These are phyloP conservation scores for Bolboschoenoplectus hybrid DNA, from an alignment of 202 grass and related monocot species.

Conservation along the genomic window DNA sequence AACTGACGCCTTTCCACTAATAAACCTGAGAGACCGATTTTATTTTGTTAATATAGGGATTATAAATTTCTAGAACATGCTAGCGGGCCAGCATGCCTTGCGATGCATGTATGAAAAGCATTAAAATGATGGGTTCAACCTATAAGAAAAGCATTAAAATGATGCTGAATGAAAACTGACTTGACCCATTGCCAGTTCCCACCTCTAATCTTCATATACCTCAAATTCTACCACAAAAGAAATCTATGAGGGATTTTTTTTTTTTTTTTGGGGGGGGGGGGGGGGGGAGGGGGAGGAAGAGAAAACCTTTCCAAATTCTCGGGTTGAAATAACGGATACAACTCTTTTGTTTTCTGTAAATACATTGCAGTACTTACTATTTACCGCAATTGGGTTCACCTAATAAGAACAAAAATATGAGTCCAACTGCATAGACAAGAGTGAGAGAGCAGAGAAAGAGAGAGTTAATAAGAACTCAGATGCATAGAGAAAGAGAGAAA, in stretches of 20 bases:
- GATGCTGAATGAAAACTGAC: background rate
- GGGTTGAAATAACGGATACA: conserved; percentile 76
- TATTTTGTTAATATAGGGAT: background rate
- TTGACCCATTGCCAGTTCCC: background rate
- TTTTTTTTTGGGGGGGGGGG: background rate
- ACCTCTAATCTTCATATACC: background rate
- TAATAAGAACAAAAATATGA: conserved; percentile 43
- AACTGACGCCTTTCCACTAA: background rate
- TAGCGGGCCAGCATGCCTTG: background rate
- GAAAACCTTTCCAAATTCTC: conserved; percentile 91
- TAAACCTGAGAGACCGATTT: background rate
- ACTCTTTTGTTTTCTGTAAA: conserved; percentile 97
- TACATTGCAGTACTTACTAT: conserved; percentile 98
- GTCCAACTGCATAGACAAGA: conserved; percentile 33
- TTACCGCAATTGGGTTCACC: conserved; percentile 98
- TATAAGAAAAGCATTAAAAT: background rate
- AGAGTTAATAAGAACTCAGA: conserved; percentile 8
- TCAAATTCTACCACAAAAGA: background rate
- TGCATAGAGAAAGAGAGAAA: conserved; percentile 5
- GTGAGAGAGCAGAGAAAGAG: conserved; percentile 24
- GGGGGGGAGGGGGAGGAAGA: conserved; percentile 13
- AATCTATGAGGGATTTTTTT: background rate
- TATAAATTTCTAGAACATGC: background rate
- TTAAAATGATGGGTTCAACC: background rate
- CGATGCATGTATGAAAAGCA: background rate